Evolutionary conservation across 1,284 basidiomycete genomes (phyloP), one percentile per base, ranked within the genome.

Genomic region (Golubevia pallescens): DNA sequence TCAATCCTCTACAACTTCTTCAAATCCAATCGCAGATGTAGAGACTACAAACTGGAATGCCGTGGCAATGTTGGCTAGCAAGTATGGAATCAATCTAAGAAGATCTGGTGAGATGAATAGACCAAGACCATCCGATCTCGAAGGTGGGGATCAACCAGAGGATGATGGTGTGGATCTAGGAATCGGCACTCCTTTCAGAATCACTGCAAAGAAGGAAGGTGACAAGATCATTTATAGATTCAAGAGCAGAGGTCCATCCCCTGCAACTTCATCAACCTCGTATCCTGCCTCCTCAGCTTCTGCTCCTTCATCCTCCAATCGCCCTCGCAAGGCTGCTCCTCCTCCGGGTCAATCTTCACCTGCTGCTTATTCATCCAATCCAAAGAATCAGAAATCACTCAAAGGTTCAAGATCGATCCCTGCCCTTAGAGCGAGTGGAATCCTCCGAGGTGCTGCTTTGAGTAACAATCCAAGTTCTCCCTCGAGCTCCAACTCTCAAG

Each of bases 41-140:
- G 77, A 80, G 61, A 80, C 77, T 2, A 78, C 77, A 60, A 80
- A 76, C 60, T 78, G 73, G 75, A 80, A 72, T 28, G 78, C 78
- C 16, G 74, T 77, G 60, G 74, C 74, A 60, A 70, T 74, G 48
- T 63, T 80, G 34, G 77, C 75, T 14, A 61, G 57, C 23, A 75
- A 76, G 62, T 69, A 80, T 32, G 72, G 73, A 32, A 72, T 80
- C 53, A 54, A 75, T 1, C 61, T 77, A 13, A 24, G 57, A 21
- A 51, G 48, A 52, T 58, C 28, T 24, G 68, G 55, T 16, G 68
- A 70, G 52, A 57, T 28, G 21, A 21, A 57, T 14, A 23, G 34
- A 13, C 34, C 64, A 23, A 51, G 28, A n/a, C n/a, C 61, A 20
- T 23, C 21, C 14, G 53, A 62, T 14, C 68, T 69, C 34, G 65